Percentiles rank a stretch among this genome's conserved stretches.
These are phyloP conservation scores for Quercus rubra DNA, from an alignment of 306 rosid species.

Conservation along the genomic window DNA sequence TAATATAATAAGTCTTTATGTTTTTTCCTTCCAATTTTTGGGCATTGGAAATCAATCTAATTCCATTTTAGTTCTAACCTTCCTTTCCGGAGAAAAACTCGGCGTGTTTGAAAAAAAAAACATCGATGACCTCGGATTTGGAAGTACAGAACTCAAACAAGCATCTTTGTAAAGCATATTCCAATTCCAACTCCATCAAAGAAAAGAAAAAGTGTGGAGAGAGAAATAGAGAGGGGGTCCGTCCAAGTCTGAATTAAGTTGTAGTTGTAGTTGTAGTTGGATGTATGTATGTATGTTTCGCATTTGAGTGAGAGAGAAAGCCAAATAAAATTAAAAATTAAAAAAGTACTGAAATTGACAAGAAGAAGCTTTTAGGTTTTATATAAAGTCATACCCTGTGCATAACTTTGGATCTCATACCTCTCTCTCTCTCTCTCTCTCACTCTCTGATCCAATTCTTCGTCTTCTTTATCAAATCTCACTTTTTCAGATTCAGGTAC, in stretches of 20 bases:
- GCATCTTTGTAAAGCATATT: conserved; percentile 30
- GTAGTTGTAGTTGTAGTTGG: too few species aligned
- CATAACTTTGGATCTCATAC: conserved; percentile 25
- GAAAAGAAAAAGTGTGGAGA: background rate
- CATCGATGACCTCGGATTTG: background rate
- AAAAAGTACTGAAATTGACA: background rate
- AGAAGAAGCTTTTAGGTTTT: conserved; percentile 11
- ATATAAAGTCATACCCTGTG: conserved; percentile 23
- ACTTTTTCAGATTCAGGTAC: conserved; percentile 49
- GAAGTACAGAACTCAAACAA: background rate
- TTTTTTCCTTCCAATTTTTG: too few species aligned
- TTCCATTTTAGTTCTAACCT: too few species aligned
- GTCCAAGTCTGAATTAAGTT: too few species aligned
- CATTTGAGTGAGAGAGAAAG: background rate
- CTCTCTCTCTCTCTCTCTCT: background rate
- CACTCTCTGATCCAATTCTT: background rate
- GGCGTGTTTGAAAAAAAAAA: background rate
- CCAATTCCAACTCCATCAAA: background rate
- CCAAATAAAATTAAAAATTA: too few species aligned
- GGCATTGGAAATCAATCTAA: too few species aligned
- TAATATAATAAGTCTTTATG: too few species aligned
- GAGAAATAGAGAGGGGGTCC: background rate
- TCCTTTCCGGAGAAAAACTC: background rate
- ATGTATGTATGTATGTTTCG: background rate
- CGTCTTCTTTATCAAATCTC: conserved; percentile 13